phyloP scores from a whole-genome alignment of 2,329 filamentous ascomycete genomes.

The Colletotrichum somersetense region DNA sequence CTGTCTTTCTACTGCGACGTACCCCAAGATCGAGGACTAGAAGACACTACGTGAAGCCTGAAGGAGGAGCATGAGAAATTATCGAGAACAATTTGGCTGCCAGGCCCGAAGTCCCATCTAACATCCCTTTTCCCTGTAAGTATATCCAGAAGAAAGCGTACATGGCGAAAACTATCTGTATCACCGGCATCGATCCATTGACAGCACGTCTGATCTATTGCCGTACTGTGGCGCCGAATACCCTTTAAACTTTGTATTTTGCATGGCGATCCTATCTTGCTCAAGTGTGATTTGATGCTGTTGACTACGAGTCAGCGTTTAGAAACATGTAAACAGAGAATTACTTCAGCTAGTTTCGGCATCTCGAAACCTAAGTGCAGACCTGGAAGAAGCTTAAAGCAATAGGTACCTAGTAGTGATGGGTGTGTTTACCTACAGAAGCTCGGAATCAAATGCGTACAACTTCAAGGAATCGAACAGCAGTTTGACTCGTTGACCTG shows the following conservation, averaged over 20 bases:
- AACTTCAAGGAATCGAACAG: slow-evolving; percentile 10
- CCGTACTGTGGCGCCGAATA: neutral
- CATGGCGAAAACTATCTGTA: neutral
- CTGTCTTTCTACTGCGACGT: neutral
- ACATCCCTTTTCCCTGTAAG: neutral
- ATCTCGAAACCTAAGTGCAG: neutral
- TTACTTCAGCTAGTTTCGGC: slow-evolving; percentile 15
- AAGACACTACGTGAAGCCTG: neutral
- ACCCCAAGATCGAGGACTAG: neutral
- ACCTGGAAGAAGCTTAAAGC: neutral
- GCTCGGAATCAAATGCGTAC: neutral
- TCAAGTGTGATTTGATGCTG: neutral
- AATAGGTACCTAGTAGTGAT: neutral
- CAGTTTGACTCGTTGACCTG: slow-evolving; percentile 17
- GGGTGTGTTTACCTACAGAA: neutral
- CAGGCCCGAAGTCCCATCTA: neutral
- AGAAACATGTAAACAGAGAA: slow-evolving; percentile 6
- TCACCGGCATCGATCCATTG: neutral
- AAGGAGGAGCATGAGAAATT: too few relatives aligned
- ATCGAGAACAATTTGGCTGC: neutral
- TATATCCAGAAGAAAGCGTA: neutral
- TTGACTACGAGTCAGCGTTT: slow-evolving; percentile 1
- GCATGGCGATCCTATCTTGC: neutral
- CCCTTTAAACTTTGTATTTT: neutral
- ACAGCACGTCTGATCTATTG: neutral